Base-by-base conservation (phyloP, 2,329 filamentous ascomycete genomes). In the Leptographium procerum region DNA sequence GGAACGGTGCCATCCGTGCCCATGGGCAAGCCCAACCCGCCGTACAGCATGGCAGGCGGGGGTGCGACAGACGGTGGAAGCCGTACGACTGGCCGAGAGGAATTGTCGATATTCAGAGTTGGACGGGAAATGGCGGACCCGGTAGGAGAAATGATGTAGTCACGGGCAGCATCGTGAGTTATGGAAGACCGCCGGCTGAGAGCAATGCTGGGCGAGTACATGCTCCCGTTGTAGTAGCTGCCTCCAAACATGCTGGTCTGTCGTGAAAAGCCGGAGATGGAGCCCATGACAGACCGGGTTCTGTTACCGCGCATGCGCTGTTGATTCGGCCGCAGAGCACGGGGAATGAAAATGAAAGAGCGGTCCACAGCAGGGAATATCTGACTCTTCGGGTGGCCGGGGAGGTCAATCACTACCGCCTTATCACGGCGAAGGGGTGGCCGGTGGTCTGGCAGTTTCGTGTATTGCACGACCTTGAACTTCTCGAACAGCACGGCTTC, bases 271-370 rank as follows among this genome's bases (percentile, higher is more conserved):
- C 82, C 81, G 7, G 82, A 82, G 58, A 87, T 75, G 66, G 76
- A 89, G 64, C 77, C 86, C 72, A 88, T 81, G 19, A 84, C 83
- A 59, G 89, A 87, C 43, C 89, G 85, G 43, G 31, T n/a, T 1
- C 89, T 86, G 67, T 89, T 87, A 61, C 87, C 88, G 58, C 88
- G 80, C 56, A 86, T 83, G 33, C 85, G 83, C 74, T 95, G 89
- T 54, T 95, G 91, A 69, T 96, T 96, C 16, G 94, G 94, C 64
- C 94, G 84, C 75, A 96, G 81, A 13, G 92, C 92, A 64, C 94
- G 83, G 14, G 94, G 94, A 61, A 99, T 99, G 73, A 99, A 99
- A 66, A 96, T 95, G 71, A 99, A 99, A 0, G 94, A 97, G 63
- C 94, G 81, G 66, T 96, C 91, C 52, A 83, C 79, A 2, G 91